Base-by-base conservation (phyloP, 192 early-diverging fungal species). In the Chytriomyces confervae region DNA sequence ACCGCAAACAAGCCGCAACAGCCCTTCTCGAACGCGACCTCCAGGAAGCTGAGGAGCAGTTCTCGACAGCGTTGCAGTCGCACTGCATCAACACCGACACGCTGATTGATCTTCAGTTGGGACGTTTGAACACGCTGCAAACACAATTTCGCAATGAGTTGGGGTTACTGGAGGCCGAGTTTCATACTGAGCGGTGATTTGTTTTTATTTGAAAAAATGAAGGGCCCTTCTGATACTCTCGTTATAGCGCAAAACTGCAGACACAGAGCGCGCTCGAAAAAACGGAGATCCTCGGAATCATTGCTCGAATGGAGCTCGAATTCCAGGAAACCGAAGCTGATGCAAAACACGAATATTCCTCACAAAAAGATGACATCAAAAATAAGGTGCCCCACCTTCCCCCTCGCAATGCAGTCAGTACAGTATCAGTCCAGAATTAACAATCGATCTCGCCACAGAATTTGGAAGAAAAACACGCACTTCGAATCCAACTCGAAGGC, bases 391-490 rank as follows among this genome's bases (percentile, higher is more conserved):
- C 3, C 11, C 6, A 69, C 11, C 18, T 20, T 69, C 24, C 24
- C 24, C 24, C 24, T 27, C 24, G 0, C 24, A n/a, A n/a, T 27
- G 7, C 16, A 20, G n/a, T 16, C 24, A 36, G 8, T 68, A 0
- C 29, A 66, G 8, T 4, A 4, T 68, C 1, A 7, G 45, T 2
- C 47, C 1, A 2, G 0, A 29, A 13, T 7, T 23, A 66, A 18
- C 50, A 20, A 16, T 75, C 20, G 20, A 20, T 57, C 53, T 20
- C 5, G 0, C 2, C 8, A 5, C 61, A 88, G 84, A 89, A 91
- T 65, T 72, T 91, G 18, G 89, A 91, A 77, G 89, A 91, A 72
- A 89, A 89, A 66, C 89, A 91, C 79, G 86, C 88, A 7, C 74
- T 89, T 50, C 65, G 89, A 43, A 91, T 91, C 50, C 88, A 89